Conservation (phyloP, 371 early-diverging fungal genomes). For the Nematocida major region DNA sequence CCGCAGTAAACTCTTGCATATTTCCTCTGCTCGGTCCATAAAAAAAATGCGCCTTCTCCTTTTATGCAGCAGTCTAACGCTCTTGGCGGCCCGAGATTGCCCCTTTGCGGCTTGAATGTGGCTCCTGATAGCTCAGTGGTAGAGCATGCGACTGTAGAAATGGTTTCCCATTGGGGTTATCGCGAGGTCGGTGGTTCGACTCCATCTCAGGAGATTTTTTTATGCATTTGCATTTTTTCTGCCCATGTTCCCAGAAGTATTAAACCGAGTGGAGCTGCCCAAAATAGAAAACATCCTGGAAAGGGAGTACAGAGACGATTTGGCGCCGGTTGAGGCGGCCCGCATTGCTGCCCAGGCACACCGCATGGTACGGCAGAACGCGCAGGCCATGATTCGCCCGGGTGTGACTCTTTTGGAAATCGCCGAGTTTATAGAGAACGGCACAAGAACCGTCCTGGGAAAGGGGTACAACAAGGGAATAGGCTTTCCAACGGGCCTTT, state of each 20-base stretch:
- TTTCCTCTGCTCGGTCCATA: slow-evolving; percentile 23
- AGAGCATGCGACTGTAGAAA: slow-evolving; percentile 65
- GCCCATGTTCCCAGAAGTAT: not conserved
- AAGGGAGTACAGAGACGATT: not conserved
- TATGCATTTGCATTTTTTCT: slow-evolving; percentile 10
- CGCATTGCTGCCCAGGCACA: slow-evolving; percentile 68
- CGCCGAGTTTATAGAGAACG: slow-evolving; percentile 83
- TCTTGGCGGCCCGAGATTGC: not conserved
- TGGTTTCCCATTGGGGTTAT: slow-evolving; percentile 57
- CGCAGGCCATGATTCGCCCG: slow-evolving; percentile 76
- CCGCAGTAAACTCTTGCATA: not conserved
- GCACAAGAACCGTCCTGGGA: slow-evolving; percentile 78
- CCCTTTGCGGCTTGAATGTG: not conserved
- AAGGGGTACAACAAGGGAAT: slow-evolving; percentile 71
- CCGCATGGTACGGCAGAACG: slow-evolving; percentile 72
- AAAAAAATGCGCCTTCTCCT: not conserved
- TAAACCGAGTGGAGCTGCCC: not conserved
- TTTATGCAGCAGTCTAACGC: not conserved
- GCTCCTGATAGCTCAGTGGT: slow-evolving; percentile 65
- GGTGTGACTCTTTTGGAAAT: slow-evolving; percentile 89
- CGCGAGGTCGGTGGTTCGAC: slow-evolving; percentile 65
- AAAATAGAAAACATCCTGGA: slow-evolving; percentile 2
- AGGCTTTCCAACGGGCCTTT: slow-evolving; percentile 96
- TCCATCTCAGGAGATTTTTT: slow-evolving; percentile 65
- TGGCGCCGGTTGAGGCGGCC: slow-evolving; percentile 58